Base-by-base conservation (phyloP, 2,329 filamentous ascomycete genomes). In the Thelonectria discophora region DNA sequence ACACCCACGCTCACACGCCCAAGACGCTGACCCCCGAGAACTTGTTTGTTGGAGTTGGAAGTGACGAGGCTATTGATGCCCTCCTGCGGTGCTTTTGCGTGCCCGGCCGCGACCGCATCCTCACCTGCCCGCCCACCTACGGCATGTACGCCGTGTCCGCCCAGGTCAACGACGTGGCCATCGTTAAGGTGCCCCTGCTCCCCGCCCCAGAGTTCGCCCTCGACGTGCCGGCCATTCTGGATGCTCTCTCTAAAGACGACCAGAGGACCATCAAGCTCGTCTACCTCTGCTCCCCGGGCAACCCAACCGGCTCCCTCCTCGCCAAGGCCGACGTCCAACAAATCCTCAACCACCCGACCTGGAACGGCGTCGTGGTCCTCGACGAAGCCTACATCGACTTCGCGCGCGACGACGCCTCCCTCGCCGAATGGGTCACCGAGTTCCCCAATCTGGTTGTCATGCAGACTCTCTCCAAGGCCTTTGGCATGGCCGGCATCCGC, bases 381-480 rank as follows among this genome's bases (percentile, higher is more conserved):
- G 95, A 99, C 76, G 95, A 99, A 79, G 95, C 95, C 17, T 99
- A 99, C 79, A 76, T 99, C 71, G 95, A 99, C 79, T 99, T 98
- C 74, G 90, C 94, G 7, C 88, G 88, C 6, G 88, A 78, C 15
- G 88, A 86, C 24, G 84, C 91, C 43, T 96, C 91, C 67, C 84
- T 98, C 24, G 94, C 95, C 24, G 92, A 97, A 78, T 97, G 92
- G 90, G 94, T 97, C 1, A 83, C 86, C 37, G 93, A 97, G 73
- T 96, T 92, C 87, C 94, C 94, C 52, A 99, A 99, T 77, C 83
- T 99, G 24, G 93, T 97, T 17, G 94, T 99, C 59, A 93, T 98
- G 92, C 95, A 99, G 82, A 99, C 95, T 1, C 84, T 98, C n/a
- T 97, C 92, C 72, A 99, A 99, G 78, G 95, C 93, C 0, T 99